Base-by-base conservation (phyloP, 1,284 basidiomycete genomes). In the Vanrija humicola region DNA sequence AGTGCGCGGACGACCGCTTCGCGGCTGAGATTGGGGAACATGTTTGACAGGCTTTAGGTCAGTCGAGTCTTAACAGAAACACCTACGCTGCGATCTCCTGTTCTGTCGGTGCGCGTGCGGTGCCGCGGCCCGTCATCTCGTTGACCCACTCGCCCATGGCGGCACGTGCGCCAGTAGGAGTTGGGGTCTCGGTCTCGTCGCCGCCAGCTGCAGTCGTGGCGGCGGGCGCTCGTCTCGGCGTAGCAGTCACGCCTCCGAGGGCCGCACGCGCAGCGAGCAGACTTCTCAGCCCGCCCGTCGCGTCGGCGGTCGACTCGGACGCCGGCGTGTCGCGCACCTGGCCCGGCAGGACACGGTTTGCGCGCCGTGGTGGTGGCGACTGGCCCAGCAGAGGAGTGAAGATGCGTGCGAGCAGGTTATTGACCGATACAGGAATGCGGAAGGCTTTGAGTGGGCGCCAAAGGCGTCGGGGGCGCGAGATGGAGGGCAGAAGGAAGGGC, bases 21-120 rank as follows among this genome's bases (percentile, higher is more conserved):
- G 50, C 89, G 79, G 26, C 82, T 81, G 34, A 89, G 69, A 69
- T 88, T 84, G 16, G 90, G 90, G 71, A 94, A 94, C 87, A 94
- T 91, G 51, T 76, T 81, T 48, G 82, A 83, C 58, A 93, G 68
- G 46, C 87, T 85, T 19, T 19, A 12, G 4, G 34, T 34, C 9
- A 23, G 52, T 48, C 18, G 38, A 48, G 54, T 29, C 52, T 38
- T 28, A 28, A 10, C 28, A 26, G 3, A 47, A 5, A 7, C 14
- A 70, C 70, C 56, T 51, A 71, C 65, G 73, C 62, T 25, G 78
- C 75, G 47, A 92, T 87, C 76, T 93, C 90, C 29, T 81, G 77
- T 45, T 90, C 87, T 42, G 81, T 81, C 2, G 89, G 87, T 15
- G 85, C 84, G 46, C 87, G 82, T 50, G 66, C 81, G 72, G 82